A percentile compares a stretch with the other conserved stretches of the same genome.
These are phyloP conservation scores for Pulveroboletus frians DNA, from an alignment of 768 basidiomycete species.

Conservation along the genomic window DNA sequence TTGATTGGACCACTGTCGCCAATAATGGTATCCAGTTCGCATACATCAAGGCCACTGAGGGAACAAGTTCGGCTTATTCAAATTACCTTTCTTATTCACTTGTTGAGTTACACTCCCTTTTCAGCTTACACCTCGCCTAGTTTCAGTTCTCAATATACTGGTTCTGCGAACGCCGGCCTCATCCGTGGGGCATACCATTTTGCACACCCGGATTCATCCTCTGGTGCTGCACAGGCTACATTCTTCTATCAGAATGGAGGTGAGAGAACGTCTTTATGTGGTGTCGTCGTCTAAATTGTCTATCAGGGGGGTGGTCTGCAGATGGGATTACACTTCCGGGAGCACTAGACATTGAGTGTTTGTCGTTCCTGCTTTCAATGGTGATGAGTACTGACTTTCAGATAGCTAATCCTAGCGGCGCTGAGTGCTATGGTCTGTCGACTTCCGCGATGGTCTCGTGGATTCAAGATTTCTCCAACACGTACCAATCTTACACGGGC, in stretches of 20 bases:
- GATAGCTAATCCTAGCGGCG: slow-evolving; percentile 48
- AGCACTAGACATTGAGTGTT: slow-evolving; percentile 60
- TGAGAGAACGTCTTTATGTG: slow-evolving; percentile 7
- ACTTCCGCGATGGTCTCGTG: slow-evolving; percentile 56
- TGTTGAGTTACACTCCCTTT: background rate
- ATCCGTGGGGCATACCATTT: slow-evolving; percentile 62
- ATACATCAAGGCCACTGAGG: slow-evolving; percentile 68
- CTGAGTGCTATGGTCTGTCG: slow-evolving; percentile 51
- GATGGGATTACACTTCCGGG: slow-evolving; percentile 62
- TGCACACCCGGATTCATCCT: slow-evolving; percentile 48
- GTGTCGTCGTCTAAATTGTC: background rate
- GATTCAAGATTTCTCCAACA: slow-evolving; percentile 57
- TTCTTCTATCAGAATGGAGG: slow-evolving; percentile 58
- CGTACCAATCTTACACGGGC: slow-evolving; percentile 45
- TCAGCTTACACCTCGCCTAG: slow-evolving; percentile 21
- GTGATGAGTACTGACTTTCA: background rate
- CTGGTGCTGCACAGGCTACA: slow-evolving; percentile 54
- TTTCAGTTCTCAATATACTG: slow-evolving; percentile 48
- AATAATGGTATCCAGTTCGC: slow-evolving; percentile 49
- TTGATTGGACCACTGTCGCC: slow-evolving; percentile 51
- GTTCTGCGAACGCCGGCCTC: slow-evolving; percentile 50
- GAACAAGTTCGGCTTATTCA: slow-evolving; percentile 36
- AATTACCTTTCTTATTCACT: background rate
- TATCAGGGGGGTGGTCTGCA: slow-evolving; percentile 45
- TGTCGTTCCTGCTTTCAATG: slow-evolving; percentile 5